Conservation (phyloP, 139 green algal genomes). For the Edaphochlamys debaryana region DNA sequence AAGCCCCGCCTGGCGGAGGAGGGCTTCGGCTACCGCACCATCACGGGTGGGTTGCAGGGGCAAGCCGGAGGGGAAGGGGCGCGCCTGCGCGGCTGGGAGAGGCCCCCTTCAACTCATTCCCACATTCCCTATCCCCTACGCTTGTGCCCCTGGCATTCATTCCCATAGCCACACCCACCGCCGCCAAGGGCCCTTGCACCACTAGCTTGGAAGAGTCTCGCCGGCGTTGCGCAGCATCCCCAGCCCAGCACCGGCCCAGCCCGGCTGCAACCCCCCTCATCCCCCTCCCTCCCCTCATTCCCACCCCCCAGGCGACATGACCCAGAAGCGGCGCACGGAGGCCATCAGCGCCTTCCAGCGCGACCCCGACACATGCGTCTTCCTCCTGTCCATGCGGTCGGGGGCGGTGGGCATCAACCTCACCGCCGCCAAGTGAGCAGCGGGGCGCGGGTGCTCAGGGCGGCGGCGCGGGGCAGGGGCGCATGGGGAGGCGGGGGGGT, state of each 20-base stretch:
- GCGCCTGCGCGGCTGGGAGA: too few relatives aligned
- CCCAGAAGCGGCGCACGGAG: constrained; percentile 64
- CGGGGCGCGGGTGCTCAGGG: too few relatives aligned
- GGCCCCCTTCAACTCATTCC: too few relatives aligned
- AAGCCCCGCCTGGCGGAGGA: constrained; percentile 57
- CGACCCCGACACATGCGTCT: constrained; percentile 78
- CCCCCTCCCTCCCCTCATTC: not conserved
- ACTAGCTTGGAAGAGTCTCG: too few relatives aligned
- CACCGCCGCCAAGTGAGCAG: constrained; percentile 62
- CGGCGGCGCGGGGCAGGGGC: too few relatives aligned
- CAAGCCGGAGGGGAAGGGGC: too few relatives aligned
- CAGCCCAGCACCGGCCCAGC: too few relatives aligned
- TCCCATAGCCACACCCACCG: not conserved
- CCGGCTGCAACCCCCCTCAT: not conserved
- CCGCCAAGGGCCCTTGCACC: too few relatives aligned
- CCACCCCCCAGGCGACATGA: constrained; percentile 67
- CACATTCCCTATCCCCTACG: too few relatives aligned
- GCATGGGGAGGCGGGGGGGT: too few relatives aligned
- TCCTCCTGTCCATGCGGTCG: constrained; percentile 76
- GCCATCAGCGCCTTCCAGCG: constrained; percentile 80
- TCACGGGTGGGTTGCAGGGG: constrained; percentile 38
- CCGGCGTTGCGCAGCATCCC: too few relatives aligned
- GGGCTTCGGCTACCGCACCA: constrained; percentile 69
- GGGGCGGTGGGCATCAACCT: constrained; percentile 73
- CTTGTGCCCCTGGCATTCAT: too few relatives aligned